Evolutionary conservation across 352 stramenopile genomes (phyloP).

Genomic region (Pilasporangium apinafurcum): DNA sequence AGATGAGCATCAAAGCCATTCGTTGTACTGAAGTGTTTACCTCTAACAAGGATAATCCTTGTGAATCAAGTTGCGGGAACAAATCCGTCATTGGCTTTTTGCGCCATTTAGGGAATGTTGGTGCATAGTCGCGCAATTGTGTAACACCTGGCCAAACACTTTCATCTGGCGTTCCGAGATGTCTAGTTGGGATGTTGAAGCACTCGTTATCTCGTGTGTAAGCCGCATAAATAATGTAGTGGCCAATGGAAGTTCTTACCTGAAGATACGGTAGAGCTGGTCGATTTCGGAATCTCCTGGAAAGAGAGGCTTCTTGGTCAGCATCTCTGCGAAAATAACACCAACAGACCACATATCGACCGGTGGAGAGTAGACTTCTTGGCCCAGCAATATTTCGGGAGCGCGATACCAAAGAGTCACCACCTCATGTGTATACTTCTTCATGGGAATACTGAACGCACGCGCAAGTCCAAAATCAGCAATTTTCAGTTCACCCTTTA

Average conservation of each 20-base stretch:
- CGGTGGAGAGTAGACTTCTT: slow-evolving; percentile 83
- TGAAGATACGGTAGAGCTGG: slow-evolving; percentile 86
- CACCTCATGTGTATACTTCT: slow-evolving; percentile 97
- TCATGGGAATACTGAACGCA: slow-evolving; percentile 95
- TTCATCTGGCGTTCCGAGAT: slow-evolving; percentile 96
- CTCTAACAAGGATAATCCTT: slow-evolving; percentile 59
- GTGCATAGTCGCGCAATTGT: slow-evolving; percentile 92
- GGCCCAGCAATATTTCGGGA: slow-evolving; percentile 96
- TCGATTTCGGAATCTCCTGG: slow-evolving; percentile 83
- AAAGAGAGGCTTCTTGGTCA: slow-evolving; percentile 78
- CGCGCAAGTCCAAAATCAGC: slow-evolving; percentile 98
- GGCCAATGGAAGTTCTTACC: too few species aligned
- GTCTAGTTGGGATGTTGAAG: slow-evolving; percentile 13
- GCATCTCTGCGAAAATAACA: slow-evolving; percentile 84
- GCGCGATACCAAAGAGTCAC: slow-evolving; percentile 99
- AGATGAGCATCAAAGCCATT: not conserved
- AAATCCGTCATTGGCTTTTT: slow-evolving; percentile 67
- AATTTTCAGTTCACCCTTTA: slow-evolving; percentile 94
- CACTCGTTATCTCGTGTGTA: not conserved
- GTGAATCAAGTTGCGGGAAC: slow-evolving; percentile 55
- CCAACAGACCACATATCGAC: slow-evolving; percentile 88
- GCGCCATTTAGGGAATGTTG: slow-evolving; percentile 96
- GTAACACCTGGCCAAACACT: slow-evolving; percentile 95
- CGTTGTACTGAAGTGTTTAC: slow-evolving; percentile 7
- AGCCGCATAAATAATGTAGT: slow-evolving; percentile 2